A percentile compares a stretch with the other conserved stretches of the same genome.
phyloP scores from a whole-genome alignment of 2,329 filamentous ascomycete genomes.

The Colletotrichum cereale region DNA sequence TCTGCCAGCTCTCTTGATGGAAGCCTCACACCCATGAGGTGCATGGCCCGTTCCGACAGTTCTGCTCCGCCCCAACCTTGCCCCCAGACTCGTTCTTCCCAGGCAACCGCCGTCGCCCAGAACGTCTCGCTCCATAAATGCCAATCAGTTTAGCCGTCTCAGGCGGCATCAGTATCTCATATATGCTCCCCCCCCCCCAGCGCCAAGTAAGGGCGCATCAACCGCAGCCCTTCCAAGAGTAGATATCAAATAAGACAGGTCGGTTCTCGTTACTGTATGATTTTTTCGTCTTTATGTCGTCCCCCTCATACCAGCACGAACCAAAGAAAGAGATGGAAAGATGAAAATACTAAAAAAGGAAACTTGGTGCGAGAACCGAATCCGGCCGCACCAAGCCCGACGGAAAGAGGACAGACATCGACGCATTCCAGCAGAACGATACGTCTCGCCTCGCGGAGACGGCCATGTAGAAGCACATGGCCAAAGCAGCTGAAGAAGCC shows the following conservation, averaged over 20 bases:
- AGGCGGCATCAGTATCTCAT: conserved; percentile 27
- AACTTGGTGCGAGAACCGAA: background rate
- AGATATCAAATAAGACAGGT: conserved; percentile 40
- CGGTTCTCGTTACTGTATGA: conserved; percentile 41
- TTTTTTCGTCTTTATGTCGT: conserved; percentile 31
- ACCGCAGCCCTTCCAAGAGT: conserved; percentile 35
- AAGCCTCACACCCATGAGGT: conserved; percentile 14
- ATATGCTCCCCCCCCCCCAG: conserved; percentile 22
- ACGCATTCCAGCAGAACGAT: conserved; percentile 33
- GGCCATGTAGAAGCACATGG: background rate
- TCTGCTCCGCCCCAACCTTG: background rate
- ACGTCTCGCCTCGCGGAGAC: conserved; percentile 18
- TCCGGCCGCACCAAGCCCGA: conserved; percentile 8
- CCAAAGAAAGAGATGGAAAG: conserved; percentile 31
- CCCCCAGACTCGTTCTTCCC: background rate
- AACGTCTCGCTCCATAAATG: conserved; percentile 40
- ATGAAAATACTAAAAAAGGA: conserved; percentile 11
- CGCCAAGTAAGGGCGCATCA: conserved; percentile 28
- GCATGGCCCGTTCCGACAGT: conserved; percentile 10
- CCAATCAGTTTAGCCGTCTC: conserved; percentile 29
- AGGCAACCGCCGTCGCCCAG: conserved; percentile 28
- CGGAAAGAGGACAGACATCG: conserved; percentile 5
- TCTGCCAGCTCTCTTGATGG: conserved; percentile 3
- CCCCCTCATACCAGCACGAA: conserved; percentile 36
- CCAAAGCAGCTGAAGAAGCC: background rate